Conservation (phyloP, 495 filamentous ascomycete genomes). For the Achaetomiella virescens region DNA sequence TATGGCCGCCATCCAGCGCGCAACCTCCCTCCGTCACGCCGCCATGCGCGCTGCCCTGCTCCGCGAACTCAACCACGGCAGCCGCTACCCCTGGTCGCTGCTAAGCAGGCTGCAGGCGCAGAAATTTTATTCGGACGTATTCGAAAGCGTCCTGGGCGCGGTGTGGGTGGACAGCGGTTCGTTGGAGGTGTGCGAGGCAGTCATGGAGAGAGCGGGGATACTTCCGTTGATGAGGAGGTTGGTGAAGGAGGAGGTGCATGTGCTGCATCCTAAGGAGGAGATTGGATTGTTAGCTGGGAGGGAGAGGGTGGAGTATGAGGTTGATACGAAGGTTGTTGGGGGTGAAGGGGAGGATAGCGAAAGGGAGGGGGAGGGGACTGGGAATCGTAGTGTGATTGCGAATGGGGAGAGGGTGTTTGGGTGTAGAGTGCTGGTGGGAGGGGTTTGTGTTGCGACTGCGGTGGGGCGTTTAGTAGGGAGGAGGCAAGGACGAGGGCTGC, state of each 20-base stretch:
- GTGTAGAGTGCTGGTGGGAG: conserved; percentile 50
- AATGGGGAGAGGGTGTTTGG: conserved; percentile 27
- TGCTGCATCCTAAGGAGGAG: conserved; percentile 70
- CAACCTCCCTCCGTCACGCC: conserved; percentile 43
- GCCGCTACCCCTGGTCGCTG: conserved; percentile 66
- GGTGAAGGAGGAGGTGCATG: conserved; percentile 51
- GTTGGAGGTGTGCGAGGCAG: conserved; percentile 46
- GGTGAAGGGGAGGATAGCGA: neutral
- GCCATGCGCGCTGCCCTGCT: conserved; percentile 46
- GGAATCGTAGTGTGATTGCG: too few relatives aligned
- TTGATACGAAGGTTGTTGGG: conserved; percentile 20
- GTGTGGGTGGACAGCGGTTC: conserved; percentile 78
- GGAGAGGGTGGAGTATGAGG: conserved; percentile 46
- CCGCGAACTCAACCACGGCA: conserved; percentile 33
- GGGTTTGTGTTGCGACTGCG: conserved; percentile 39
- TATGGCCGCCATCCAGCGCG: conserved; percentile 37
- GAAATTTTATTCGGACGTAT: conserved; percentile 82
- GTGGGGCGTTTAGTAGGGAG: conserved; percentile 42
- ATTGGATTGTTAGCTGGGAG: conserved; percentile 52
- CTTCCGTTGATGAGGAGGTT: conserved; percentile 56
- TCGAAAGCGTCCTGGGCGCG: conserved; percentile 78
- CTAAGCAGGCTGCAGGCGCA: conserved; percentile 59
- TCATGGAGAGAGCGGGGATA: conserved; percentile 61
- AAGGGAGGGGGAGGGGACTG: conserved; percentile 13
- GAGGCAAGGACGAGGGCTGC: conserved; percentile 56